Percentiles rank a stretch among this genome's conserved stretches.
These are phyloP conservation scores for Beauveria pseudobassiana DNA, from an alignment of 2,329 filamentous ascomycete genomes.

Conservation along the genomic window DNA sequence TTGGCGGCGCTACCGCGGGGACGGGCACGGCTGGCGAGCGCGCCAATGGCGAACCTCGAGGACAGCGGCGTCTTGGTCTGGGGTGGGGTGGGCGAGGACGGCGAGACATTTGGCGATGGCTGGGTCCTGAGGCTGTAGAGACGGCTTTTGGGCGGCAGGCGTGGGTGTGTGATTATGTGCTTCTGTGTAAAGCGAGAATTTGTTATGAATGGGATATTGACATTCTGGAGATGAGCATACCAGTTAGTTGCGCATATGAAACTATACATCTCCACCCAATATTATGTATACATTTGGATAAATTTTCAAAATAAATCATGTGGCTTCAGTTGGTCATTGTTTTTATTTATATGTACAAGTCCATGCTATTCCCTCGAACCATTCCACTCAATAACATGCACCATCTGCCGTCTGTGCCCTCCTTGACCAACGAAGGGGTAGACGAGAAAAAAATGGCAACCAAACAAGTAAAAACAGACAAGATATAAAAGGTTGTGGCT, in stretches of 20 bases:
- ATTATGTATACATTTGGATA: too few species aligned
- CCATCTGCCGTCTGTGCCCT: background rate
- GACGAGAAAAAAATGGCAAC: background rate
- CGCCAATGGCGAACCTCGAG: conserved; percentile 50
- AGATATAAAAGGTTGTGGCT: conserved; percentile 13
- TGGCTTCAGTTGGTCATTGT: conserved; percentile 3
- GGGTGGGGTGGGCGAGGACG: conserved; percentile 48
- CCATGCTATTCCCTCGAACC: background rate
- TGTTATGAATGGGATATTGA: too few species aligned
- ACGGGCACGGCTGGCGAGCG: conserved; percentile 51
- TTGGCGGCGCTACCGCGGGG: conserved; percentile 39
- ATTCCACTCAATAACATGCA: conserved; percentile 4
- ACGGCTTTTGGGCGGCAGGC: background rate
- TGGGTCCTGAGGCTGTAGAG: conserved; percentile 51
- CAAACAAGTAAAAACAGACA: conserved; percentile 3
- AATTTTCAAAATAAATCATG: too few species aligned
- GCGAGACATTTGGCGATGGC: conserved; percentile 49
- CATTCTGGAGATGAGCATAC: too few species aligned
- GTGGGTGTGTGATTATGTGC: too few species aligned
- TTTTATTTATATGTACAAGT: conserved; percentile 17
- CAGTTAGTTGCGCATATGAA: too few species aligned
- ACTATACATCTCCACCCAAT: too few species aligned
- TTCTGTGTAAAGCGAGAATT: too few species aligned
- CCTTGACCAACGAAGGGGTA: background rate
- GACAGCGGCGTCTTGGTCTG: conserved; percentile 52